Conservation (phyloP, 345 rosid species). For the Jatropha curcas region DNA sequence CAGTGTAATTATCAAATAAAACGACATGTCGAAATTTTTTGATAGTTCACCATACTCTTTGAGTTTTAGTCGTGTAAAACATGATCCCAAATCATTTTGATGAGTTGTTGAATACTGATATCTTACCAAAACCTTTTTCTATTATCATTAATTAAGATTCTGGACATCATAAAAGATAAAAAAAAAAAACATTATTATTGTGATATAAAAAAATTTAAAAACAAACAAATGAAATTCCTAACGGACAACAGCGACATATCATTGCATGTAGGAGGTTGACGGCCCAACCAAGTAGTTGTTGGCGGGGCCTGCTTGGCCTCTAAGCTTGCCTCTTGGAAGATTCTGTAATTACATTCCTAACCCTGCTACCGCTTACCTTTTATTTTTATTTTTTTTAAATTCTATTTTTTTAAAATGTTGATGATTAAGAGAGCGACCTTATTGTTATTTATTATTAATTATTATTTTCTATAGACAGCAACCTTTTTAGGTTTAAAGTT, state of each 20-base stretch:
- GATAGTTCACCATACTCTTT: conserved; percentile 25
- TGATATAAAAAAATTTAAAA: not conserved
- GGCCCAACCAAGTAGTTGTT: conserved; percentile 47
- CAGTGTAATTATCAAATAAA: not conserved
- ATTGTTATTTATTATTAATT: too few species aligned
- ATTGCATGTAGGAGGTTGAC: conserved; percentile 44
- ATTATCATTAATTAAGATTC: not conserved
- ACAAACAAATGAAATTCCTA: conserved; percentile 10
- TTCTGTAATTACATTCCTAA: not conserved
- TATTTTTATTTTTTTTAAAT: not conserved
- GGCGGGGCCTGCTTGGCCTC: conserved; percentile 30
- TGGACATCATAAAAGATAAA: too few species aligned
- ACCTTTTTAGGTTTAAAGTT: conserved; percentile 1
- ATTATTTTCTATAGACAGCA: not conserved
- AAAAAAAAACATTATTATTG: not conserved
- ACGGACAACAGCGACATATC: conserved; percentile 38
- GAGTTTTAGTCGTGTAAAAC: conserved; percentile 12
- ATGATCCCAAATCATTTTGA: conserved; percentile 11
- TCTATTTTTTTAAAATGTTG: not conserved
- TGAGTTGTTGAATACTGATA: conserved; percentile 23
- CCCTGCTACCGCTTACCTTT: not conserved
- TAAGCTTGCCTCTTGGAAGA: not conserved
- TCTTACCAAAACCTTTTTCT: conserved; percentile 22
- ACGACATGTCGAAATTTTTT: conserved; percentile 9
- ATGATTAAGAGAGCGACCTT: not conserved